These are phyloP conservation scores for Colletotrichum orchidophilum DNA, from an alignment of 2,329 filamentous ascomycete species.

Conservation along the genomic window DNA sequence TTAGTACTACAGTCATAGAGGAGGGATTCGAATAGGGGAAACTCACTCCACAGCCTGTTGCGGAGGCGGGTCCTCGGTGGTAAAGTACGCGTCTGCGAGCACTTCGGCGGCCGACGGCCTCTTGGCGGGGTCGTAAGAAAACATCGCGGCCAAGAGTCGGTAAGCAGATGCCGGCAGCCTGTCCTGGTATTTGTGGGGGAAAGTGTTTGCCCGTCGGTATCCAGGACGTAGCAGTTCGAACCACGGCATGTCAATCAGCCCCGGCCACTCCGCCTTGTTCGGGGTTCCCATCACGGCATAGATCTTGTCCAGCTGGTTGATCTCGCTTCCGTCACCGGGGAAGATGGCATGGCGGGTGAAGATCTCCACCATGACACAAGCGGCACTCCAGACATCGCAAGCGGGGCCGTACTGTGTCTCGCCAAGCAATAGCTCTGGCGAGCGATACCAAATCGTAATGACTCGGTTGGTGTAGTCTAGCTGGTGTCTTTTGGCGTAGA, in stretches of 20 bases:
- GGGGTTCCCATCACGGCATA: constrained; percentile 92
- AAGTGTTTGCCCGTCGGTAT: constrained; percentile 76
- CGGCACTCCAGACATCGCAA: constrained; percentile 96
- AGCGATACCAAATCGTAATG: constrained; percentile 98
- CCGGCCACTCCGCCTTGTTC: constrained; percentile 85
- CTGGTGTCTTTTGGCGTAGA: constrained; percentile 91
- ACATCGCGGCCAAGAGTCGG: constrained; percentile 84
- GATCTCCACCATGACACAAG: constrained; percentile 95
- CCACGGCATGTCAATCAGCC: constrained; percentile 94
- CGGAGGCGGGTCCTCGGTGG: constrained; percentile 78
- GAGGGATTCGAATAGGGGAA: background rate
- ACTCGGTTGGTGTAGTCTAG: constrained; percentile 98
- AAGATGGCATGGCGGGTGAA: constrained; percentile 95
- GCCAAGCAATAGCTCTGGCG: constrained; percentile 88
- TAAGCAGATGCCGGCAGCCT: constrained; percentile 82
- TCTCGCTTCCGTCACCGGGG: constrained; percentile 93
- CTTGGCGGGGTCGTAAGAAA: constrained; percentile 86
- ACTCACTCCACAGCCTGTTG: constrained; percentile 84
- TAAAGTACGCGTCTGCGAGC: constrained; percentile 89
- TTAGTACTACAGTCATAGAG: constrained; percentile 41
- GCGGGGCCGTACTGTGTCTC: constrained; percentile 91
- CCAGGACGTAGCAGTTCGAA: constrained; percentile 89
- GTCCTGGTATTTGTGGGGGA: constrained; percentile 84
- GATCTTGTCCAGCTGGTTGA: constrained; percentile 96
- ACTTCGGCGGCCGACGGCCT: constrained; percentile 87